A percentile compares a stretch with the other conserved stretches of the same genome.
Conservation (phyloP, 2,329 filamentous ascomycete species). For the Furcasterigmium furcatum region DNA sequence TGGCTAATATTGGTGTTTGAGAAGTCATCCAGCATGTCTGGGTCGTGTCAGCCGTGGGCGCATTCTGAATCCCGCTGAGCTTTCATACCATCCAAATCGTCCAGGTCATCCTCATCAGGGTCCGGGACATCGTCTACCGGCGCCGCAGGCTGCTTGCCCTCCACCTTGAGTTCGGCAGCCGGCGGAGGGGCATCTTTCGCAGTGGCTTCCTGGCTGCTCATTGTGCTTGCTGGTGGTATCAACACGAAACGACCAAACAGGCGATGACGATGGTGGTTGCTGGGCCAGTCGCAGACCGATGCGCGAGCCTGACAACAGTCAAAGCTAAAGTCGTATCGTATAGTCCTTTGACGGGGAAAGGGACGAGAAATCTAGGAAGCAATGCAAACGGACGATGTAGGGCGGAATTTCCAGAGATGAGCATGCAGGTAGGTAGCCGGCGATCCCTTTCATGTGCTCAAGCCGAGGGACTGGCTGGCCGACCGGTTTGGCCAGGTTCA, state of each 20-base stretch:
- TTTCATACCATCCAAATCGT: slow-evolving; percentile 81
- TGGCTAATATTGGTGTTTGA: slow-evolving; percentile 58
- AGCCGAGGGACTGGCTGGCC: no score
- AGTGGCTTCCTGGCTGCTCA: neutral
- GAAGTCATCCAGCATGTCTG: slow-evolving; percentile 93
- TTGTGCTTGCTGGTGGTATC: neutral
- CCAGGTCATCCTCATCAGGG: slow-evolving; percentile 87
- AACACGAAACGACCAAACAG: neutral
- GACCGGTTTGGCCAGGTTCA: no score
- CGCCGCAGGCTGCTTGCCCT: slow-evolving; percentile 17
- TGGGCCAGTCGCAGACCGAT: no score
- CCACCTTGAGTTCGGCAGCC: slow-evolving; percentile 10
- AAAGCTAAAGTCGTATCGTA: no score
- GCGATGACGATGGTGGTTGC: no score
- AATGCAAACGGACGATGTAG: no score
- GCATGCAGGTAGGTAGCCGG: no score
- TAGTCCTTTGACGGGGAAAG: no score
- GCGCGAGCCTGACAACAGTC: no score
- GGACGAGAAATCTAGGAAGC: no score
- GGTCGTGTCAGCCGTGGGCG: slow-evolving; percentile 5
- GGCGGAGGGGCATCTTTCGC: slow-evolving; percentile 8
- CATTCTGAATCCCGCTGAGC: neutral
- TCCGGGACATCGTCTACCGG: slow-evolving; percentile 65
- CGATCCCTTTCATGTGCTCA: no score
- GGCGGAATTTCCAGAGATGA: no score